Conservation (phyloP, 2,329 filamentous ascomycete genomes). For the Didymella glomerata region DNA sequence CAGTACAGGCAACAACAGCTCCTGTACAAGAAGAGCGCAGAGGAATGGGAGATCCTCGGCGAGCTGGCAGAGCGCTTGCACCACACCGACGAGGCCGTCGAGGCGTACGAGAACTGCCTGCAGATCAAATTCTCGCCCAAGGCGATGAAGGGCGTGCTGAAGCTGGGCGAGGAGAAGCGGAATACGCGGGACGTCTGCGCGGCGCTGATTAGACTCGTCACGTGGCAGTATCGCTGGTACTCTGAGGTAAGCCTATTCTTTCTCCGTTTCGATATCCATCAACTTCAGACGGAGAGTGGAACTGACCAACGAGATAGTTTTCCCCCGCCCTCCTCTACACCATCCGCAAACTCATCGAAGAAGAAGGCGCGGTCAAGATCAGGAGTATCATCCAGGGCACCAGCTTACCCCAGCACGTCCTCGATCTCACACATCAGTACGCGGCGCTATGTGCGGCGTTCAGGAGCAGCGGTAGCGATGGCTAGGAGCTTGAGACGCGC, state of each 20-base stretch:
- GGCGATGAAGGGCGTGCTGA: slow-evolving; percentile 84
- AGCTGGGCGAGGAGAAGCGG: slow-evolving; percentile 77
- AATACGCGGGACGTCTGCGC: slow-evolving; percentile 83
- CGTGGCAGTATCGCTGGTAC: slow-evolving; percentile 99
- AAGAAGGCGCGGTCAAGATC: slow-evolving; percentile 96
- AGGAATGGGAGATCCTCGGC: slow-evolving; percentile 98
- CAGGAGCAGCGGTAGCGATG: slow-evolving; percentile 90
- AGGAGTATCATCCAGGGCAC: slow-evolving; percentile 97
- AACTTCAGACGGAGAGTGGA: neutral
- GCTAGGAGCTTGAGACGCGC: slow-evolving; percentile 56
- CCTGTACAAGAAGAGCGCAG: slow-evolving; percentile 94
- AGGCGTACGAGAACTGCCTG: slow-evolving; percentile 90
- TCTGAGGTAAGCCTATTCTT: slow-evolving; percentile 71
- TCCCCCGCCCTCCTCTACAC: slow-evolving; percentile 88
- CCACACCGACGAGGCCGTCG: slow-evolving; percentile 87
- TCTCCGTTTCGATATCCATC: neutral
- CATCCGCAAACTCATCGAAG: slow-evolving; percentile 92
- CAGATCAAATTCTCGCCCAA: slow-evolving; percentile 91
- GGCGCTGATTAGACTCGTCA: slow-evolving; percentile 88
- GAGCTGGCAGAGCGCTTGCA: slow-evolving; percentile 92
- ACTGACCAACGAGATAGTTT: slow-evolving; percentile 65
- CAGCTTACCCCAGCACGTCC: slow-evolving; percentile 87
- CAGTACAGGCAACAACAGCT: slow-evolving; percentile 93
- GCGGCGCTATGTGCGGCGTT: slow-evolving; percentile 94
- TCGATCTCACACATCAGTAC: slow-evolving; percentile 96